Conservation (phyloP, 306 rosid genomes). For the Lagenaria siceraria region DNA sequence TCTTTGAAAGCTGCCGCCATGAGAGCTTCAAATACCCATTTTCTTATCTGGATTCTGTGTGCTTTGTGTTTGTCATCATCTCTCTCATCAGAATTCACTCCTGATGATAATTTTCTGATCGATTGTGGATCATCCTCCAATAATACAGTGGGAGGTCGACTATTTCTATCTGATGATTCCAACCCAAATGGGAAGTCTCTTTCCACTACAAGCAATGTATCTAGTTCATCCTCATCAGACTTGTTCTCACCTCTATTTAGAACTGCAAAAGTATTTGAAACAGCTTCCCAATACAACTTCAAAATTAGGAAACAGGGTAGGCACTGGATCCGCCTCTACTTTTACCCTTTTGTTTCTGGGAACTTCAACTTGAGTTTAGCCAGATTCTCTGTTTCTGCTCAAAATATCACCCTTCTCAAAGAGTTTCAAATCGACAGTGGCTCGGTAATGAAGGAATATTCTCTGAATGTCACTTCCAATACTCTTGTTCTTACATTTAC, state of each 20-base stretch:
- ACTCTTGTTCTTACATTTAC: constrained; percentile 35
- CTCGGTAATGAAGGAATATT: constrained; percentile 31
- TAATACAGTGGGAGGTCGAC: constrained; percentile 26
- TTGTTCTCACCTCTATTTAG: constrained; percentile 23
- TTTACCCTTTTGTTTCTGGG: constrained; percentile 31
- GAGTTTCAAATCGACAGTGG: constrained; percentile 20
- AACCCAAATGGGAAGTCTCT: constrained; percentile 13
- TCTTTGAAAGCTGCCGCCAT: constrained; percentile 5
- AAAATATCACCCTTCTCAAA: constrained; percentile 32
- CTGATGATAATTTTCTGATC: constrained; percentile 26
- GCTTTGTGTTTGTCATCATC: constrained; percentile 16
- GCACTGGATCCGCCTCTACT: constrained; percentile 57
- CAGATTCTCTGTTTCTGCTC: constrained; percentile 57
- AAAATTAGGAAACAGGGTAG: constrained; percentile 33
- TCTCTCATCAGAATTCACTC: constrained; percentile 23
- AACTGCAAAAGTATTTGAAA: constrained; percentile 39
- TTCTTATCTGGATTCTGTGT: constrained; percentile 20
- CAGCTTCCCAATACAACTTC: constrained; percentile 38
- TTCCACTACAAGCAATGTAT: constrained; percentile 20
- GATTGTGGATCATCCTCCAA: constrained; percentile 51
- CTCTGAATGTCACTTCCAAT: constrained; percentile 26
- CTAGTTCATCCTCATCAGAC: constrained; percentile 12
- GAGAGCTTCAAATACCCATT: constrained; percentile 9
- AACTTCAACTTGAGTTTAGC: constrained; percentile 34
- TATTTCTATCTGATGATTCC: constrained; percentile 34